Percentiles rank a stretch among this genome's conserved stretches.
Evolutionary conservation across 73 alveolate species (phyloP).

Genomic region (Symbiodinium natans): DNA sequence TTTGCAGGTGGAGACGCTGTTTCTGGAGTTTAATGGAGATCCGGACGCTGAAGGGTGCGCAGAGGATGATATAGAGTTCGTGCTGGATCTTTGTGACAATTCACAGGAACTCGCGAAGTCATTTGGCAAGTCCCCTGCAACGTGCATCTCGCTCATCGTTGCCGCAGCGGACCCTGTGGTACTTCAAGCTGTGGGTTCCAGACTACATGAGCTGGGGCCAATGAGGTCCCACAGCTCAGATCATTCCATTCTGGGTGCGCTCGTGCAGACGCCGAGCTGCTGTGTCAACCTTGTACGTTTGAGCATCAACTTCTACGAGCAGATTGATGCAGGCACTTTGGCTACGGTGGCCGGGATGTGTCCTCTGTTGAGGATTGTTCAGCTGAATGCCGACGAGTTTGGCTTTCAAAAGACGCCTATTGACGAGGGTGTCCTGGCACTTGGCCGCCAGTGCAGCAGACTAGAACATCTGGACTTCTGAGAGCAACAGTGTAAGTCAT

Average conservation of each 20-base stretch:
- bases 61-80: not conserved
- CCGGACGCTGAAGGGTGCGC: too few relatives aligned
- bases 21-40: not conserved
- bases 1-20: not conserved
- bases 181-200: not conserved
- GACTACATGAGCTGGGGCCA: not conserved
- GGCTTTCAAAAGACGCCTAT: slow-evolving; percentile 3
- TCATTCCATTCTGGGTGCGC: not conserved
- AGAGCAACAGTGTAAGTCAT: too few relatives aligned
- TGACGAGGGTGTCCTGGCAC: slow-evolving; percentile 4
- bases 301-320: not conserved
- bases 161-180: not conserved
- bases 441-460: not conserved
- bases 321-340: not conserved
- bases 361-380: not conserved
- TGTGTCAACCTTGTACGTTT: not conserved
- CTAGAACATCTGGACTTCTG: not conserved
- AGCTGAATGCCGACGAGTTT: not conserved
- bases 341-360: not conserved
- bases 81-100: not conserved
- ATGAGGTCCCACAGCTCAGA: not conserved
- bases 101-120: not conserved
- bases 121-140: not conserved
- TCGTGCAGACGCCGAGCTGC: not conserved
- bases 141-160: not conserved